Evolutionary conservation across 345 rosid genomes (phyloP).

Genomic region (Melaleuca quinquenervia): DNA sequence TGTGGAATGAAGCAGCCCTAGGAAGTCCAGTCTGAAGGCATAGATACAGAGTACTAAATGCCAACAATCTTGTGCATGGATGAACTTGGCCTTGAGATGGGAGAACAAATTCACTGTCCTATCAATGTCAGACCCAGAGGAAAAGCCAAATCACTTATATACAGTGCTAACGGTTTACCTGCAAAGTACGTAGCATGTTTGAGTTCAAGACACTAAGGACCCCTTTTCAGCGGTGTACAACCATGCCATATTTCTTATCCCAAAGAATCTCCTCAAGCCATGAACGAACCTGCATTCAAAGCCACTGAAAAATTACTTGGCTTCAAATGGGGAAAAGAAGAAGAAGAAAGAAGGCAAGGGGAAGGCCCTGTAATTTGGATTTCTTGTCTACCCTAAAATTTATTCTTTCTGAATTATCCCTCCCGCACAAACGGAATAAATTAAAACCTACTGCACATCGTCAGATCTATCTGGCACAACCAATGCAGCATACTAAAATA

Average conservation of each 20-base stretch:
- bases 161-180: slow-evolving; percentile 30
- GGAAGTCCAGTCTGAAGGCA: neutral
- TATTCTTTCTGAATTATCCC: neutral
- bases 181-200: slow-evolving; percentile 74
- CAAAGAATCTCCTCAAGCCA: slow-evolving; percentile 95
- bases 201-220: slow-evolving; percentile 56
- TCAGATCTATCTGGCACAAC: neutral
- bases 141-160: neutral
- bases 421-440: neutral
- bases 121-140: neutral
- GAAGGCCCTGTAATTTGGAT: neutral
- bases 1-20: neutral
- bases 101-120: neutral
- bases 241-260: slow-evolving; percentile 76
- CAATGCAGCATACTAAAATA: neutral
- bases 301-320: neutral
- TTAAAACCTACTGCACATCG: neutral
- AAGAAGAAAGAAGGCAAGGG: neutral
- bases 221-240: slow-evolving; percentile 90
- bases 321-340: neutral
- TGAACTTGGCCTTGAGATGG: neutral
- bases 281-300: slow-evolving; percentile 35
- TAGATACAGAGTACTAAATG: neutral
- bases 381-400: neutral
- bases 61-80: neutral